Evolutionary conservation across 495 filamentous ascomycete species (phyloP), one percentile per base, ranked within the genome.

Genomic region (Aspergillus saccharolyticus): DNA sequence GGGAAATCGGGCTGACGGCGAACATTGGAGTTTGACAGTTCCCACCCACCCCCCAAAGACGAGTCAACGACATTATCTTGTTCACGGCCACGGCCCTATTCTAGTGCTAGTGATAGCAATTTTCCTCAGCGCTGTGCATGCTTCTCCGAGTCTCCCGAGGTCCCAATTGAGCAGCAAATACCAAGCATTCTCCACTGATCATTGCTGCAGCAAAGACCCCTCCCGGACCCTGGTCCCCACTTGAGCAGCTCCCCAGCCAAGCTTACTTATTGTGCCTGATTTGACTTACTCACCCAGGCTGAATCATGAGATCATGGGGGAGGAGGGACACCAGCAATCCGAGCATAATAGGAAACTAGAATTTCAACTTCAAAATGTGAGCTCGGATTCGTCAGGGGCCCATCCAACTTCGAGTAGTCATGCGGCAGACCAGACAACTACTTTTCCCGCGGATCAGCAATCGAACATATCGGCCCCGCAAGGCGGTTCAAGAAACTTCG

Each of bases 221-320:
- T 19, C 24, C 16, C 20, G 14, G 49, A 21, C 51, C 44, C 42
- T 43, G 28, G 44, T 53, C 54, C 55, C 55, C 49, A 58, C 52
- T 58, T 42, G 52, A 56, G 42, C 24, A 20, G 18, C 47, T 44
- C 3, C 44, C 58, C 49, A 52, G 21, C 42, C 33, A 49, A 49
- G 15, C 47, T 28, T 22, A 53, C 56, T 42, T 54, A 50, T 59
- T 42, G 46, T 48, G 57, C 50, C n/a, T 49, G 42, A 47, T 45
- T 25, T 48, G 33, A 39, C 52, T 56, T 43, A 19, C 51, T 51
- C 52, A 52, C 39, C 44, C 19, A 28, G 51, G 39, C 44, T 56
- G 51, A 59, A 64, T 56, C 52, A 67, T 67, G 64, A 62, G 55
- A 67, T 47, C 18, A 68, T 68, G 65, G 56, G 57, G 44, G 62